phyloP scores from a whole-genome alignment of 2,329 filamentous ascomycete genomes.

The Fusarium buxicola region DNA sequence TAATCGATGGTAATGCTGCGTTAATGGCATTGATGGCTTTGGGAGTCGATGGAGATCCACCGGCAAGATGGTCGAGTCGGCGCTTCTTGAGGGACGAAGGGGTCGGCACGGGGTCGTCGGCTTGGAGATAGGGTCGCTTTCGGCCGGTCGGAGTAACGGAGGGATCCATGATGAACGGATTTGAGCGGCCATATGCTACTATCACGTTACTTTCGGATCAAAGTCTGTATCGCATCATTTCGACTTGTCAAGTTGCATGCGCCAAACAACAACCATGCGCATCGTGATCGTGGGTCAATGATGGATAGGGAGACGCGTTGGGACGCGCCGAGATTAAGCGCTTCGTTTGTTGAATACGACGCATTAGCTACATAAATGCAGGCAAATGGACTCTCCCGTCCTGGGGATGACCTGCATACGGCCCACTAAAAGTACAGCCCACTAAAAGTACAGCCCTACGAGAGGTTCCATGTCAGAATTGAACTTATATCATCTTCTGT shows the following conservation, averaged over 20 bases:
- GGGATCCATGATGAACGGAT: constrained; percentile 43
- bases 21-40: constrained; percentile 48
- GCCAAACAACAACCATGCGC: constrained; percentile 4
- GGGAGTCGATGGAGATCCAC: constrained; percentile 45
- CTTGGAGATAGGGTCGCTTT: constrained; percentile 40
- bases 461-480: too few relatives aligned
- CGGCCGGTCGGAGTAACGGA: constrained; percentile 39
- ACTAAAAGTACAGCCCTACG: constrained; percentile 18
- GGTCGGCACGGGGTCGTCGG: constrained; percentile 42
- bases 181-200: neutral
- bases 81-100: constrained; percentile 48
- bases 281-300: constrained; percentile 19
- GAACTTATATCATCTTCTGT: too few relatives aligned
- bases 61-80: constrained; percentile 46
- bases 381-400: constrained; percentile 15
- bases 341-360: constrained; percentile 14
- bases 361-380: constrained; percentile 11
- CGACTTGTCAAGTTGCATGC: constrained; percentile 22
- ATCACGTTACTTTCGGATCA: constrained; percentile 15
- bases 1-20: constrained; percentile 47
- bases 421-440: constrained; percentile 12
- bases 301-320: constrained; percentile 41
- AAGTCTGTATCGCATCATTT: constrained; percentile 29
- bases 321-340: constrained; percentile 40
- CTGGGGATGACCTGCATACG: constrained; percentile 9